Evolutionary conservation across 306 rosid genomes (phyloP), one percentile per base, ranked within the genome.

Genomic region (Nissolia schottii): DNA sequence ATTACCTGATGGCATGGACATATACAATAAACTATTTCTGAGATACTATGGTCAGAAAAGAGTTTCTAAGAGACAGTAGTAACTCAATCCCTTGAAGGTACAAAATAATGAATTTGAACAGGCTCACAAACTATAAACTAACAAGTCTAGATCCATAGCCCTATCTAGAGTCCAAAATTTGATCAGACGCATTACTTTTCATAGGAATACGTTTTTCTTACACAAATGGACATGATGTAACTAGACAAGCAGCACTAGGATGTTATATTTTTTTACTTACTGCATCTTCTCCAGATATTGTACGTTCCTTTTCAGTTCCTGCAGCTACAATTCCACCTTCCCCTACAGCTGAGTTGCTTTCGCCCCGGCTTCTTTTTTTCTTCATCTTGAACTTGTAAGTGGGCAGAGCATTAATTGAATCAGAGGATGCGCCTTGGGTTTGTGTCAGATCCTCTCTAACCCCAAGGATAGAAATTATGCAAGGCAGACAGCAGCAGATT

Each of bases 401-500:
- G 45, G 98, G 98, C 38, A 94, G 79, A 53, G 97, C 82, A 77
- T 87, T 84, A 51, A 94, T 94, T 65, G 97, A 91, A 77, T 89
- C 98, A 49, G 92, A 37, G 10, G 98, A 83, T 83, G 98, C 98
- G 64, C 98, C 98, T 71, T 87, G 86, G 58, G 87, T 87, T 67
- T 89, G 96, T 19, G 91, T 12, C 85, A 85, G 71, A 74, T 94
- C 98, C 81, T 91, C 97, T 86, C 92, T 82, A 81, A 87, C 90
- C 56, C 98, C 96, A 66, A 94, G 97, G 82, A 92, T 88, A 55
- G 97, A 91, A 73, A 94, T 94, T 80, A 94, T 85, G 76, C 98
- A 94, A 23, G 98, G 97, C 60, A 94, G 94, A 78, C 98, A 94
- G 68, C 98, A 94, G 85, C 98, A 94, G 76, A 94, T 94, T 49